Evolutionary conservation across 768 basidiomycete genomes (phyloP).

Genomic region (Obba rivulosa): DNA sequence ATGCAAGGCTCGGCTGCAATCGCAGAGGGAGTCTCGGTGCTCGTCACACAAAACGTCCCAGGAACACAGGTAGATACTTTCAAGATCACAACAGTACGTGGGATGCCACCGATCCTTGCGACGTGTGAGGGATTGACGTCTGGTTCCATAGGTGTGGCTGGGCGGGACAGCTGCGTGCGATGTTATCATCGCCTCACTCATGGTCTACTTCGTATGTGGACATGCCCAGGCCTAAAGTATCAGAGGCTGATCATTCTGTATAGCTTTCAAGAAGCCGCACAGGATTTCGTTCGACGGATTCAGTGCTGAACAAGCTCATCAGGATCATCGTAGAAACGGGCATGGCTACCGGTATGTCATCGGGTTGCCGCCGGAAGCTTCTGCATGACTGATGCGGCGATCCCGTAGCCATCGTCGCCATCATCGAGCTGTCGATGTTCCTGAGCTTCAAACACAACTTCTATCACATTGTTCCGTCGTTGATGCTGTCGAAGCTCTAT

Average conservation of each 20-base stretch:
- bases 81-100: not conserved
- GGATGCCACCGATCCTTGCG: not conserved
- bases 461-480: not conserved
- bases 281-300: not conserved
- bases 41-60: not conserved
- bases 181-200: not conserved
- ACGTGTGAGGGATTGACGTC: too few species aligned
- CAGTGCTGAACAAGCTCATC: not conserved
- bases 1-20: not conserved
- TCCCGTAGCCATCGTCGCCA: not conserved
- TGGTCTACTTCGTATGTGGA: not conserved
- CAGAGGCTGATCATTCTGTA: too few species aligned
- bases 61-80: not conserved
- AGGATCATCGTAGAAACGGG: conserved; percentile 1
- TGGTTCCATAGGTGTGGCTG: not conserved
- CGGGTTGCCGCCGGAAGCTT: too few species aligned
- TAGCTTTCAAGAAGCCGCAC: not conserved
- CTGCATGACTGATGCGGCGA: too few species aligned
- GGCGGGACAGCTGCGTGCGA: not conserved
- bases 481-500: conserved; percentile 1
- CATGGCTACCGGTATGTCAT: not conserved
- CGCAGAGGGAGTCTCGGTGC: not conserved
- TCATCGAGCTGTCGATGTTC: not conserved
- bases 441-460: not conserved
- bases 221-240: not conserved